Percentiles rank a stretch among this genome's conserved stretches.
Evolutionary conservation across 106 monocot species (phyloP).

Genomic region (Agapanthus africanus): DNA sequence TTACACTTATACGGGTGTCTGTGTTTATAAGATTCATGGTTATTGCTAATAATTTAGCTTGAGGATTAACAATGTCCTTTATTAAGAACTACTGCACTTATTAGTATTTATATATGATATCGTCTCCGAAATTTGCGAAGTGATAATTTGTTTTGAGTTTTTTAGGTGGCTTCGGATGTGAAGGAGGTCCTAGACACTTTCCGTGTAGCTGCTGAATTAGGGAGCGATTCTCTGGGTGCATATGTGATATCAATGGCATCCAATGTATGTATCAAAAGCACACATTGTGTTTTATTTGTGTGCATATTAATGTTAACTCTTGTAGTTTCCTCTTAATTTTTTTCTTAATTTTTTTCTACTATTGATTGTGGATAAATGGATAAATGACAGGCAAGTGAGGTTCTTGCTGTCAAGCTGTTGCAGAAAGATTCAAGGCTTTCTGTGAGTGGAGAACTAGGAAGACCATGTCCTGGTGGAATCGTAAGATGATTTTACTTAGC

Average conservation of each 20-base stretch:
- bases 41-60: too few species aligned
- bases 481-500: constrained; percentile 70
- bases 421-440: constrained; percentile 83
- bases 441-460: constrained; percentile 72
- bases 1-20: too few species aligned
- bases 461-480: constrained; percentile 76
- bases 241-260: constrained; percentile 97
- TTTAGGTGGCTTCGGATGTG: constrained; percentile 62
- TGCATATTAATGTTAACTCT: neutral
- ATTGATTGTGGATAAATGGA: too few species aligned
- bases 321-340: neutral
- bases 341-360: too few species aligned
- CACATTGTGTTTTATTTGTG: neutral
- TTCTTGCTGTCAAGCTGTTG: constrained; percentile 78
- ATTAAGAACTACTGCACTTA: too few species aligned
- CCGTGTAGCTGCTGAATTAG: constrained; percentile 80
- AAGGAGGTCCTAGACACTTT: constrained; percentile 83
- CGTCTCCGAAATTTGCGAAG: too few species aligned
- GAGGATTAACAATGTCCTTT: too few species aligned
- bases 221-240: constrained; percentile 76
- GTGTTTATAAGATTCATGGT: too few species aligned
- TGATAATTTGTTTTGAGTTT: too few species aligned
- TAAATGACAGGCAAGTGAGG: constrained; percentile 73
- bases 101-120: too few species aligned
- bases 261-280: constrained; percentile 39